Percentiles rank a stretch among this genome's conserved stretches.
Conservation (phyloP, 2,329 filamentous ascomycete species). For the Cladosporium velox region DNA sequence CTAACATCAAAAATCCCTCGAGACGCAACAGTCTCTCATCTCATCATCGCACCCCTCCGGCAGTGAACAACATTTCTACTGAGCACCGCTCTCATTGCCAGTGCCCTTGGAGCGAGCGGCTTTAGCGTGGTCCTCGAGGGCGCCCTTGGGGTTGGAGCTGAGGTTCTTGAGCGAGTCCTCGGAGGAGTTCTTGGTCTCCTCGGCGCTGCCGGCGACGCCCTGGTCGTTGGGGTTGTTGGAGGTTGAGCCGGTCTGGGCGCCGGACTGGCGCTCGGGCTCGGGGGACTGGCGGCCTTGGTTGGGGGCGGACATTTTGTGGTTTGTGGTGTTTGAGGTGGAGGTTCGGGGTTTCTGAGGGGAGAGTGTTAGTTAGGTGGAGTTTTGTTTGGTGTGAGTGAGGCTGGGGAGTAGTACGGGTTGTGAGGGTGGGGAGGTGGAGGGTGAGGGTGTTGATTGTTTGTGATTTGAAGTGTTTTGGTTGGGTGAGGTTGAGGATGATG, state of each 20-base stretch:
- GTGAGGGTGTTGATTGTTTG: not conserved
- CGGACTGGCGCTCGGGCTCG: slow-evolving; percentile 67
- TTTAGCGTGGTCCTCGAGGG: slow-evolving; percentile 62
- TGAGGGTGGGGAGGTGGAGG: not conserved
- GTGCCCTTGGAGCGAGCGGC: slow-evolving; percentile 61
- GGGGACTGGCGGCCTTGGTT: slow-evolving; percentile 75
- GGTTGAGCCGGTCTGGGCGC: slow-evolving; percentile 66
- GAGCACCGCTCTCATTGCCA: slow-evolving; percentile 13
- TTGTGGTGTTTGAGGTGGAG: not conserved
- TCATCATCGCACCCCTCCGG: not conserved
- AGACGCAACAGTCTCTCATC: not conserved
- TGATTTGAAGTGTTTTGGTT: not conserved
- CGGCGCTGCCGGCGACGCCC: slow-evolving; percentile 40
- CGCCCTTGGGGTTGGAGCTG: slow-evolving; percentile 65
- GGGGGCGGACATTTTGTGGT: slow-evolving; percentile 61
- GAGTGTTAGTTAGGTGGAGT: not conserved
- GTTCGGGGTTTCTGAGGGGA: not conserved
- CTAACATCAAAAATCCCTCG: not conserved
- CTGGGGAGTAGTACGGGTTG: not conserved
- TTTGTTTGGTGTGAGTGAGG: not conserved
- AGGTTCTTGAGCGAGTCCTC: slow-evolving; percentile 58
- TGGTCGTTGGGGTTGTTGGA: slow-evolving; percentile 59
- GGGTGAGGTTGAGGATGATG: not conserved
- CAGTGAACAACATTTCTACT: not conserved
- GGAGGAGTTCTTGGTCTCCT: slow-evolving; percentile 53